A percentile compares a stretch with the other conserved stretches of the same genome.
Conservation (phyloP, 2,329 filamentous ascomycete genomes). For the Verticillium klebahnii region DNA sequence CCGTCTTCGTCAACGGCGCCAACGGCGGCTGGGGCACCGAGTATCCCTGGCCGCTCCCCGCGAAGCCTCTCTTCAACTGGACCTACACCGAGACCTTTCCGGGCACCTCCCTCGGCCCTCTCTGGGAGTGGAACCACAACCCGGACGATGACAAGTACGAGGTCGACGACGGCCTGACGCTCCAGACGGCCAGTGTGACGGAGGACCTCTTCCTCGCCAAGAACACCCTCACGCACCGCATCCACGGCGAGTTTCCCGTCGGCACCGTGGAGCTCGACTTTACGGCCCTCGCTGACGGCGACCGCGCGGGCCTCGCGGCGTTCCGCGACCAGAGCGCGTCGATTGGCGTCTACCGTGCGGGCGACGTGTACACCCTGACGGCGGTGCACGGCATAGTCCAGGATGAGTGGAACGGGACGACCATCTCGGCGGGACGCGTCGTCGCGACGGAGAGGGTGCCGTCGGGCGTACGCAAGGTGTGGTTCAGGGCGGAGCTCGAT, state of each 20-base stretch:
- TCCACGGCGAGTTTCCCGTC: constrained; percentile 37
- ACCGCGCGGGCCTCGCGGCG: constrained; percentile 44
- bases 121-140: constrained; percentile 62
- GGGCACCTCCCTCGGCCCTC: constrained; percentile 32
- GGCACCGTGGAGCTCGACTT: constrained; percentile 48
- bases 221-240: constrained; percentile 42
- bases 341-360: constrained; percentile 42
- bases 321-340: constrained; percentile 50
- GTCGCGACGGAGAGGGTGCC: constrained; percentile 16
- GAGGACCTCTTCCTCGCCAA: constrained; percentile 41
- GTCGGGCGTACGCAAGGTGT: constrained; percentile 13
- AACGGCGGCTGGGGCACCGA: constrained; percentile 42
- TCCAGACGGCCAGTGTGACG: constrained; percentile 47
- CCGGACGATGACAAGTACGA: constrained; percentile 43
- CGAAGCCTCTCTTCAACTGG: constrained; percentile 15
- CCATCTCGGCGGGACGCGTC: constrained; percentile 13
- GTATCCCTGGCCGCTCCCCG: constrained; percentile 31
- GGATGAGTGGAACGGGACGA: constrained; percentile 21
- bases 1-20: constrained; percentile 31
- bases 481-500: constrained; percentile 19
- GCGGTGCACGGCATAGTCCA: constrained; percentile 33
- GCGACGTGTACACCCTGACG: constrained; percentile 20
- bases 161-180: constrained; percentile 37
- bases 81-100: constrained; percentile 40
- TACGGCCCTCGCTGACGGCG: constrained; percentile 43